Percentiles rank a stretch among this genome's conserved stretches.
Evolutionary conservation across 805 yeast species (phyloP).

Genomic region (Dipodascus geniculatus): DNA sequence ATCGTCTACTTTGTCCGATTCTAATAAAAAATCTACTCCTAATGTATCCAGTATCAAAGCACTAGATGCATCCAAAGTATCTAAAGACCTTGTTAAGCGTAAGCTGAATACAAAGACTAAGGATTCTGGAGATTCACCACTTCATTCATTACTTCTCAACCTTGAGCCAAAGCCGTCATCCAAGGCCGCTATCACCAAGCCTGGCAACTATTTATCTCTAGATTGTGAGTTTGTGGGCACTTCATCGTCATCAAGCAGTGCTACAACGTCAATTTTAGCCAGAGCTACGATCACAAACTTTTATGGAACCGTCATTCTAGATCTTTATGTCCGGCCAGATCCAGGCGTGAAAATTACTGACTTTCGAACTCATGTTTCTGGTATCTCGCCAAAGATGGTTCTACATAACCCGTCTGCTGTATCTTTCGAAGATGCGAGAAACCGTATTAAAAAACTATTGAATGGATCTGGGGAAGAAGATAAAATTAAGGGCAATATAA

Average conservation of each 20-base stretch:
- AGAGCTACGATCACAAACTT: constrained; percentile 81
- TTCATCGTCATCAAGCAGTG: constrained; percentile 55
- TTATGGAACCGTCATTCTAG: constrained; percentile 61
- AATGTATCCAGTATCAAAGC: not conserved
- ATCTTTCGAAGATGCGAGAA: constrained; percentile 40
- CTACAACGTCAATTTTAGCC: constrained; percentile 50
- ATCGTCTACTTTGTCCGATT: too few species aligned
- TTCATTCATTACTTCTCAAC: not conserved
- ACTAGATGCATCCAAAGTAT: too few species aligned
- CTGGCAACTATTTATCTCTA: constrained; percentile 69
- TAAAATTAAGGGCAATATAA: constrained; percentile 27
- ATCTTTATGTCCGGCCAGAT: constrained; percentile 62
- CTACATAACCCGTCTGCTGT: constrained; percentile 32
- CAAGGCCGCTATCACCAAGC: constrained; percentile 19
- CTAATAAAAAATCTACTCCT: not conserved
- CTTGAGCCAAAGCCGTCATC: constrained; percentile 2
- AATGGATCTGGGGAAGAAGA: constrained; percentile 9
- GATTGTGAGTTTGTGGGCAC: constrained; percentile 95
- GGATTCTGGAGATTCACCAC: constrained; percentile 1
- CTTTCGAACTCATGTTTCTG: constrained; percentile 91
- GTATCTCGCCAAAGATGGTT: constrained; percentile 64
- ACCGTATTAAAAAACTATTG: not conserved
- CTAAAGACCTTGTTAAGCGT: too few species aligned
- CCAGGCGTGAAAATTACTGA: constrained; percentile 55
- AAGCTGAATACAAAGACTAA: constrained; percentile 1